Evolutionary conservation across 1,284 basidiomycete species (phyloP), one percentile per base, ranked within the genome.

Genomic region (Ustilago loliicola): DNA sequence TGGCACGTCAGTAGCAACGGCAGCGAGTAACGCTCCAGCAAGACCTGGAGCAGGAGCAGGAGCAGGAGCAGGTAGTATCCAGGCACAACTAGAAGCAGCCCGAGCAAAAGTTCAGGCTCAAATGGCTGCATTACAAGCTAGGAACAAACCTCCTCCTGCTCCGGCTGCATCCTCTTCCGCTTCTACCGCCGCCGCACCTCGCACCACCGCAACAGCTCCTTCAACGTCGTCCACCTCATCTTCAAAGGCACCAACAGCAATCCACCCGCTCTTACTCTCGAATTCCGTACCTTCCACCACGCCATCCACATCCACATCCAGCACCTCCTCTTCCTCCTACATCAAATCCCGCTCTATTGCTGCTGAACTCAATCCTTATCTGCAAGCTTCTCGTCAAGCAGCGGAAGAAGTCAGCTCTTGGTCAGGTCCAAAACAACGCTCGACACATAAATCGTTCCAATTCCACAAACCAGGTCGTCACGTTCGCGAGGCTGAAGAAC

Each of bases 391-490:
- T 11, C 60, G 61, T 10, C 59, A 47, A 27, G 57, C 53, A 7
- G 59, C 59, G 11, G 65, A 57, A 7, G 73, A 74, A n/a, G 40
- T 59, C 1, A n/a, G 17, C 48, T 36, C 32, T n/a, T 45, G 50
- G 8, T 52, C 57, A 17, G 57, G 42, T 3, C 82, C 75, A 25
- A 82, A 81, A 66, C 54, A 56, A 11, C 65, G 77, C 8, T 79
- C 76, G n/a, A 83, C 78, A 73, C 83, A 83, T 36, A 68, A 74
- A 23, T 62, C 73, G 0, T 73, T 86, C 21, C 79, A 83, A 42
- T 86, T 86, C 64, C 77, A 84, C 65, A 72, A 71, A 19, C 83
- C 84, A 0, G 84, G 85, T 2, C 71, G 83, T 30, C 83, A 86
- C 56, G 61, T 86, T 15, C 27, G 63, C 10, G 78, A 76, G 47